Evolutionary conservation across 2,329 filamentous ascomycete species (phyloP), one percentile per base, ranked within the genome.

Genomic region (Tolypocladium nubicola): DNA sequence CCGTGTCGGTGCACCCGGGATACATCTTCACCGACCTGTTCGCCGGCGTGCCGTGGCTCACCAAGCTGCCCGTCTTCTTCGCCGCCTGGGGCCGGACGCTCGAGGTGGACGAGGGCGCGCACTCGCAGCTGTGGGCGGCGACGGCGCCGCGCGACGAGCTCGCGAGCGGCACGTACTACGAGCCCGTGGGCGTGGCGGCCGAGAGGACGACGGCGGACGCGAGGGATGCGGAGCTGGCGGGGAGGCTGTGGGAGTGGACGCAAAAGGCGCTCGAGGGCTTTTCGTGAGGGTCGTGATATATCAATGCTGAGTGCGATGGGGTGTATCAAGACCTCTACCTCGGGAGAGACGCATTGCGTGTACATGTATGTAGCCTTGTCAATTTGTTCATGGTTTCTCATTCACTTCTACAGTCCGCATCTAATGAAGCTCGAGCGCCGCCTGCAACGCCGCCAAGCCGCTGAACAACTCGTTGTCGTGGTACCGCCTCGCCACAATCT

Each of bases 1-100:
- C 73, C 26, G 70, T 81, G 11, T 72, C 75, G 0, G 62, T 82
- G 1, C 79, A 82, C 56, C 79, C 79, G 0, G 79, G 79, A 2
- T 65, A 73, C 7, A 67, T 72, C 2, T 57, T 60, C 16, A 73
- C 71, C 2, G 61, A 60, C 30, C 61, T 72, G 30, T 60, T 65
- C 23, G 63, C 60, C 5, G 57, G 60, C 19, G 52, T 68, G 58
- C 50, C 59, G 2, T 63, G 63, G 6, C 64, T 62, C 62, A 62
- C 65, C 41, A 60, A 63, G 26, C 59, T 66, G 58, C 49, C 68
- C 40, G 64, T 68, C 4, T 30, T 30, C 47, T 23, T 30, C 23
- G 7, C 16, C 47, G 21, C 47, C 1, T 26, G 41, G 16, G 63
- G 62, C 38, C 69, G 67, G 50, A 67, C 66, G 41, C 57, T 67